Percentiles rank a stretch among this genome's conserved stretches.
phyloP scores from a whole-genome alignment of 176 grass and related monocot species.

The Typha latifolia region DNA sequence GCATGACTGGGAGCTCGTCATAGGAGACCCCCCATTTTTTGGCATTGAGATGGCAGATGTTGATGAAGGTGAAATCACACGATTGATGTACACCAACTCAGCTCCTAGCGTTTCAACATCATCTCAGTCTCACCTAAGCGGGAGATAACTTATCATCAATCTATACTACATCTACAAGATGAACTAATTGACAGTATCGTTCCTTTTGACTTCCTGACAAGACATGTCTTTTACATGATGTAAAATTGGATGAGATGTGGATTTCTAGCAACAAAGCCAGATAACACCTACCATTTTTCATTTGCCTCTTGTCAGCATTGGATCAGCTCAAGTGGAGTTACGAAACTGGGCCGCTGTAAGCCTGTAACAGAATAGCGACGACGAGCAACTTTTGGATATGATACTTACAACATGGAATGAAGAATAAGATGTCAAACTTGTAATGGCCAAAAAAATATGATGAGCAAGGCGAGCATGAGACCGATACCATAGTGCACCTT shows the following conservation, averaged over 20 bases:
- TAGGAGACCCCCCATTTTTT: conserved; percentile 71
- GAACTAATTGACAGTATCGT: not conserved
- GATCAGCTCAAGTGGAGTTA: too few species aligned
- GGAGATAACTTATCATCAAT: conserved; percentile 29
- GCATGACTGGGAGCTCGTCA: conserved; percentile 36
- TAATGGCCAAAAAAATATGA: too few species aligned
- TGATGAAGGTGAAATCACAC: conserved; percentile 36
- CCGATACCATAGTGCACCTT: too few species aligned
- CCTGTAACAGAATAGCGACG: too few species aligned
- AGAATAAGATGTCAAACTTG: too few species aligned
- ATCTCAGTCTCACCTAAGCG: conserved; percentile 50
- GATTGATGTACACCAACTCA: conserved; percentile 37
- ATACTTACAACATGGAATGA: too few species aligned
- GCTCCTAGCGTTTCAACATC: conserved; percentile 40
- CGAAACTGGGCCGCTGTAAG: too few species aligned
- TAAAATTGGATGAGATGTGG: not conserved
- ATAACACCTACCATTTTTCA: not conserved
- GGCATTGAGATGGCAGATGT: conserved; percentile 32
- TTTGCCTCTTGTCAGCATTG: too few species aligned
- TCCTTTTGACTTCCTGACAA: not conserved
- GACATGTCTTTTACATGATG: not conserved
- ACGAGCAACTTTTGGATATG: too few species aligned
- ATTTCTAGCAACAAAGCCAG: not conserved
- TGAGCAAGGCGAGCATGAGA: too few species aligned
- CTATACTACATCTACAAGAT: not conserved